Evolutionary conservation across 306 rosid species (phyloP).

Genomic region (Ceratonia siliqua): DNA sequence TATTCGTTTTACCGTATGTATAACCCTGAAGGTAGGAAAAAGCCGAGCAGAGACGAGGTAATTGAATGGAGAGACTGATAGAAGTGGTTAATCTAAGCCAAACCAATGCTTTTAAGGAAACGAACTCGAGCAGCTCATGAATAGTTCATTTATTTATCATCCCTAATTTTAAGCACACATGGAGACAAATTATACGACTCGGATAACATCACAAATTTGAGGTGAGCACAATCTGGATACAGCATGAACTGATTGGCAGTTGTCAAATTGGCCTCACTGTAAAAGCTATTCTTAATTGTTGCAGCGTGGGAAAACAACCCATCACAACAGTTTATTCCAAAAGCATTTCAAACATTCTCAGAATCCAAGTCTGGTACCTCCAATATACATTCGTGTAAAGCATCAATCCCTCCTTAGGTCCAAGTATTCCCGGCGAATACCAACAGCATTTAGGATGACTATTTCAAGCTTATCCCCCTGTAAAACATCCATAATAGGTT

Average conservation of each 20-base stretch:
- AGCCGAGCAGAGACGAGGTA: too few relatives aligned
- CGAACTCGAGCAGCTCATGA: too few relatives aligned
- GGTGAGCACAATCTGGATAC: background rate
- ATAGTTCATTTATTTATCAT: too few relatives aligned
- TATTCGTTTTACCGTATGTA: too few relatives aligned
- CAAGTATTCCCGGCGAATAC: slow-evolving; percentile 63
- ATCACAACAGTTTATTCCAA: background rate
- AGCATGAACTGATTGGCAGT: background rate
- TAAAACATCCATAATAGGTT: slow-evolving; percentile 27
- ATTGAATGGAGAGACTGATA: too few relatives aligned
- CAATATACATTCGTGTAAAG: slow-evolving; percentile 22
- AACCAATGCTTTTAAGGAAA: too few relatives aligned
- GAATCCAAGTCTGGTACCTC: slow-evolving; percentile 18
- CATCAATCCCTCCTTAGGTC: slow-evolving; percentile 78
- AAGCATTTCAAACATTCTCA: slow-evolving; percentile 38
- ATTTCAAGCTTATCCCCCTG: slow-evolving; percentile 90
- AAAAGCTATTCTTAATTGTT: slow-evolving; percentile 28
- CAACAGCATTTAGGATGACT: slow-evolving; percentile 64
- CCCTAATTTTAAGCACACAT: too few relatives aligned
- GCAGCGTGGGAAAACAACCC: slow-evolving; percentile 10
- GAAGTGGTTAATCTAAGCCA: too few relatives aligned
- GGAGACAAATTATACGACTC: too few relatives aligned
- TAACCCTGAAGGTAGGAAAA: too few relatives aligned
- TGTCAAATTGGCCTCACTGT: slow-evolving; percentile 27
- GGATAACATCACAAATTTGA: slow-evolving; percentile 18